Conservation (phyloP, 208 protist species). For the Perkinsela sp. region DNA sequence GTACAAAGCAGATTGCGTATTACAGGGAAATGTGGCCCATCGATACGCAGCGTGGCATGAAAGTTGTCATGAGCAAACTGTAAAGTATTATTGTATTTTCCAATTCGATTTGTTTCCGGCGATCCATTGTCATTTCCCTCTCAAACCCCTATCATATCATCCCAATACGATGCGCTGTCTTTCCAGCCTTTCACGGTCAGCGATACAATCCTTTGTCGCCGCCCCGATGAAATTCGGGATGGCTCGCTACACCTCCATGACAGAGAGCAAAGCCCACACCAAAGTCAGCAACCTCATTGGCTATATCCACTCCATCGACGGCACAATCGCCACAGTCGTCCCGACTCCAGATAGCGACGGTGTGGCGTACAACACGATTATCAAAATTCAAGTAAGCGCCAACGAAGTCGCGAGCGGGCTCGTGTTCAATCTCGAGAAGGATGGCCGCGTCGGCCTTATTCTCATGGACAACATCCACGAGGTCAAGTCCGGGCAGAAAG, state of each 20-base stretch:
- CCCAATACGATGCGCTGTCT: too few relatives aligned
- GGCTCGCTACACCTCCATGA: not conserved
- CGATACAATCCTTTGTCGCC: too few relatives aligned
- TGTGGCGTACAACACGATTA: slow-evolving; percentile 51
- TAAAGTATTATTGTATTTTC: too few relatives aligned
- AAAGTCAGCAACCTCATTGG: slow-evolving; percentile 51
- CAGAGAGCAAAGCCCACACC: slow-evolving; percentile 35
- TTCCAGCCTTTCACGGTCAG: too few relatives aligned
- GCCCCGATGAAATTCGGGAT: too few relatives aligned
- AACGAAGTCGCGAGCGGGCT: slow-evolving; percentile 32
- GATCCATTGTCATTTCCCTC: too few relatives aligned
- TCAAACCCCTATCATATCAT: too few relatives aligned
- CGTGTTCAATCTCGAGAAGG: slow-evolving; percentile 53
- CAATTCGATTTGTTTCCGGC: too few relatives aligned
- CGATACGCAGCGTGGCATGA: too few relatives aligned
- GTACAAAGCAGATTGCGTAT: not conserved
- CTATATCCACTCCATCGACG: slow-evolving; percentile 52
- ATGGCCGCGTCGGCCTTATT: slow-evolving; percentile 48
- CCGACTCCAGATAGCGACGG: slow-evolving; percentile 28
- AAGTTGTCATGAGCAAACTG: too few relatives aligned
- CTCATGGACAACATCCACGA: slow-evolving; percentile 55
- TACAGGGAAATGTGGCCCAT: not conserved
- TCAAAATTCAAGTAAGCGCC: slow-evolving; percentile 41
- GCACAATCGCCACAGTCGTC: slow-evolving; percentile 44
- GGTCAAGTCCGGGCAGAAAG: slow-evolving; percentile 46